A percentile compares a stretch with the other conserved stretches of the same genome.
Conservation (phyloP, 306 rosid species). For the Prinsepia uniflora region DNA sequence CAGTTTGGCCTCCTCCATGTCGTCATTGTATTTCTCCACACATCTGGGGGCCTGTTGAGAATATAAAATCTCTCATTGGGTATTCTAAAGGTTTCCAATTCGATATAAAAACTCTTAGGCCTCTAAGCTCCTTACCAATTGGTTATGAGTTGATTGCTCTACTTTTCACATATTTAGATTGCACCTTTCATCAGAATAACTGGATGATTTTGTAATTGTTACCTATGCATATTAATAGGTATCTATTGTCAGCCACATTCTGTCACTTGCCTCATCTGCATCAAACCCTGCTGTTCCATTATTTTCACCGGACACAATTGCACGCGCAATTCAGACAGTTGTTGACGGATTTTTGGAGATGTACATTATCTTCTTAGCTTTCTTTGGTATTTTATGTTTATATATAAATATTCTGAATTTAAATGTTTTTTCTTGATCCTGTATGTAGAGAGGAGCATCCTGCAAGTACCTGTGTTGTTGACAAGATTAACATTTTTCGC, state of each 20-base stretch:
- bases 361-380: slow-evolving; percentile 39
- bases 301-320: slow-evolving; percentile 56
- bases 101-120: neutral
- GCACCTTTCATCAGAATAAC: neutral
- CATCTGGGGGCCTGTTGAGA: neutral
- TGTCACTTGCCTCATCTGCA: slow-evolving; percentile 69
- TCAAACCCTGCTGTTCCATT: slow-evolving; percentile 64
- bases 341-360: slow-evolving; percentile 87
- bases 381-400: neutral
- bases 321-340: slow-evolving; percentile 56
- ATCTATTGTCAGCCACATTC: slow-evolving; percentile 69
- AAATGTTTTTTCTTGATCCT: slow-evolving; percentile 26
- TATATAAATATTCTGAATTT: slow-evolving; percentile 15
- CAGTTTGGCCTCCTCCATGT: neutral
- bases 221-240: slow-evolving; percentile 46
- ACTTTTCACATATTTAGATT: neutral
- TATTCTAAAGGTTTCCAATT: neutral
- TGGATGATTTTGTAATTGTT: slow-evolving; percentile 15
- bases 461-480: slow-evolving; percentile 48
- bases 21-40: neutral
- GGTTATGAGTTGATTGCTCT: neutral
- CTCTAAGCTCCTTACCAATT: too few relatives aligned
- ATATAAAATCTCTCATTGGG: neutral
- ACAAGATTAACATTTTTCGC: slow-evolving; percentile 82
- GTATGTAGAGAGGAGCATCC: slow-evolving; percentile 52